Percentiles rank a stretch among this genome's conserved stretches.
Conservation (phyloP, 352 stramenopile species). For the Phytophthora palmivora region DNA sequence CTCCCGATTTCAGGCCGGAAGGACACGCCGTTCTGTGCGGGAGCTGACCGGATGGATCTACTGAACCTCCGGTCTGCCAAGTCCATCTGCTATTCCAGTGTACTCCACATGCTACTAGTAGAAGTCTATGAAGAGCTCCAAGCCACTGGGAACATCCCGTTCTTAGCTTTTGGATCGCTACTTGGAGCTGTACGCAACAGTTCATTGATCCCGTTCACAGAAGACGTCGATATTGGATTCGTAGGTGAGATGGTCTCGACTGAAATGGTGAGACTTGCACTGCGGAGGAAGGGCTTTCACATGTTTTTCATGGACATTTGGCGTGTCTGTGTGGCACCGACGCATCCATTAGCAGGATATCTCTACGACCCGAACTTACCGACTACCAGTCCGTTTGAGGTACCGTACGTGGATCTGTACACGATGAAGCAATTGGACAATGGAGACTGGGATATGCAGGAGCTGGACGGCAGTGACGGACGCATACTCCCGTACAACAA, state of each 20-base stretch:
- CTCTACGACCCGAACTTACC: constrained; percentile 41
- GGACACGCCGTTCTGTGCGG: constrained; percentile 48
- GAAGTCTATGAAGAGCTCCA: constrained; percentile 58
- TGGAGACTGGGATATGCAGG: constrained; percentile 30
- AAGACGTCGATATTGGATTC: constrained; percentile 57
- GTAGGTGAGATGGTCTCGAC: constrained; percentile 17
- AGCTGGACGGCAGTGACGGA: constrained; percentile 19
- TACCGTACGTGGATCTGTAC: constrained; percentile 54
- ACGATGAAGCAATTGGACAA: constrained; percentile 15
- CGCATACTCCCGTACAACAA: constrained; percentile 23
- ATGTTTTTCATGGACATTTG: constrained; percentile 48
- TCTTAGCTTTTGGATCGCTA: constrained; percentile 51
- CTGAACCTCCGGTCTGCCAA: constrained; percentile 26
- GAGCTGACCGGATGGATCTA: constrained; percentile 54
- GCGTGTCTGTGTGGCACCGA: constrained; percentile 46
- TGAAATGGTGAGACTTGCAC: constrained; percentile 7
- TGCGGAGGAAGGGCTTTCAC: constrained; percentile 52
- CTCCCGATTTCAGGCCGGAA: constrained; percentile 56
- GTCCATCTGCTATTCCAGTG: constrained; percentile 49
- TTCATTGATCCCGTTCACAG: constrained; percentile 55
- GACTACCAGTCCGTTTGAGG: constrained; percentile 1
- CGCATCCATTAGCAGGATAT: constrained; percentile 39
- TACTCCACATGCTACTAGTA: constrained; percentile 57
- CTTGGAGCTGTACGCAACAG: constrained; percentile 50
- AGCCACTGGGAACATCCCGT: constrained; percentile 35